These are phyloP conservation scores for Lentinula sp. DNA, from an alignment of 768 basidiomycete species.

Conservation along the genomic window DNA sequence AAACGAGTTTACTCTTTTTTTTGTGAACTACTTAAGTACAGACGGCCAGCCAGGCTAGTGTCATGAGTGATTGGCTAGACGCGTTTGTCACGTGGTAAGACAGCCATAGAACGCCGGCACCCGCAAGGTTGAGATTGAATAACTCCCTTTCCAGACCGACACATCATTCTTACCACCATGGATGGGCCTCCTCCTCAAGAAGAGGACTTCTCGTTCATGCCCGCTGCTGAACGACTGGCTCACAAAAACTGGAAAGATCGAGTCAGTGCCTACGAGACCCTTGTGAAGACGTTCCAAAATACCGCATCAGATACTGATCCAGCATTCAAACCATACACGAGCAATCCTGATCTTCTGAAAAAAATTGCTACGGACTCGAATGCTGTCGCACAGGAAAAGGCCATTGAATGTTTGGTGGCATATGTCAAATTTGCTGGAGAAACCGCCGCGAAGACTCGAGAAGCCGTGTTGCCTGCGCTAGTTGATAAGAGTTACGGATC, in stretches of 20 bases:
- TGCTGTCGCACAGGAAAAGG: slow-evolving; percentile 97
- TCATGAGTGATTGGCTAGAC: background rate
- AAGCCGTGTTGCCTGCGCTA: slow-evolving; percentile 79
- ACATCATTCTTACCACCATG: slow-evolving; percentile 38
- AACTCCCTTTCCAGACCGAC: background rate
- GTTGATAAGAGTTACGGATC: slow-evolving; percentile 97
- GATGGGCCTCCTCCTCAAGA: slow-evolving; percentile 89
- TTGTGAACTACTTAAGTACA: background rate
- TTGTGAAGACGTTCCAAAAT: slow-evolving; percentile 81
- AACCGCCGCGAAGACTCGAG: slow-evolving; percentile 73
- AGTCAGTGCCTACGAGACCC: slow-evolving; percentile 83
- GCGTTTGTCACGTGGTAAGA: background rate
- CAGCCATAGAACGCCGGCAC: background rate
- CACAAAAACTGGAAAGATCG: slow-evolving; percentile 99
- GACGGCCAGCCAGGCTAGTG: background rate
- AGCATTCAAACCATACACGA: slow-evolving; percentile 85
- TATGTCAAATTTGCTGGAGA: slow-evolving; percentile 92
- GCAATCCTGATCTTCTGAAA: slow-evolving; percentile 72
- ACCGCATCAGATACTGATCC: slow-evolving; percentile 93
- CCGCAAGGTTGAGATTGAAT: background rate
- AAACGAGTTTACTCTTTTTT: background rate
- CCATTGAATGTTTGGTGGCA: slow-evolving; percentile 80
- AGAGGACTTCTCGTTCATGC: slow-evolving; percentile 83
- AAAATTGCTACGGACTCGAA: slow-evolving; percentile 88
- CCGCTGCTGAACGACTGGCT: slow-evolving; percentile 72